These are phyloP conservation scores for Aschersonia sp. DNA, from an alignment of 2,329 filamentous ascomycete genomes.

Conservation along the genomic window DNA sequence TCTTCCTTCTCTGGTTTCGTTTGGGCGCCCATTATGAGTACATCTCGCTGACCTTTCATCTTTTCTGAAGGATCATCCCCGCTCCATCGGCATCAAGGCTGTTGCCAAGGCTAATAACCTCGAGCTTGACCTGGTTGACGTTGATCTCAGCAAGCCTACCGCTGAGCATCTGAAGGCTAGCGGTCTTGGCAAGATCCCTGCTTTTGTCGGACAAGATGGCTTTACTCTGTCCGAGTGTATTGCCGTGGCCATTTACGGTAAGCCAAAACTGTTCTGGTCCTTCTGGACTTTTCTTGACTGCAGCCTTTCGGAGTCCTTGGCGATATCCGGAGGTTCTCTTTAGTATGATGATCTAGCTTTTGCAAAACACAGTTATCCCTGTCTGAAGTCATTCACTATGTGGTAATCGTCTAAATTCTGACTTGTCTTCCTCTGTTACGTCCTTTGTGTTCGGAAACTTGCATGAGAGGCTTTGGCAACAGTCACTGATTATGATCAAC, in stretches of 20 bases:
- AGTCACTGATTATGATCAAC: constrained; percentile 17
- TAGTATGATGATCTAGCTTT: constrained; percentile 58
- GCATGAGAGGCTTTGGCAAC: neutral
- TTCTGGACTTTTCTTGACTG: neutral
- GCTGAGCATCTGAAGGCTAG: constrained; percentile 75
- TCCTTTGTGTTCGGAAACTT: neutral
- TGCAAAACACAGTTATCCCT: constrained; percentile 85
- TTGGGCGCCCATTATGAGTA: constrained; percentile 5
- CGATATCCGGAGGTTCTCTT: constrained; percentile 1
- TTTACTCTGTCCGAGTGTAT: constrained; percentile 81
- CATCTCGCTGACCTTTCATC: neutral
- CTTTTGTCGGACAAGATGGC: constrained; percentile 85
- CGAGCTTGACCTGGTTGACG: constrained; percentile 73
- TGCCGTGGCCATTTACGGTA: constrained; percentile 96
- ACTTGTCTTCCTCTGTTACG: constrained; percentile 20
- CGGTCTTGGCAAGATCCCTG: constrained; percentile 80
- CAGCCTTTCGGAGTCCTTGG: neutral
- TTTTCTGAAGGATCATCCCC: constrained; percentile 60
- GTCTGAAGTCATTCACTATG: constrained; percentile 66
- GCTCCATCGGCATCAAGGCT: constrained; percentile 75
- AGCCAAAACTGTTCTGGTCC: constrained; percentile 20
- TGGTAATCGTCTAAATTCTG: constrained; percentile 88
- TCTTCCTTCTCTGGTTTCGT: constrained; percentile 1
- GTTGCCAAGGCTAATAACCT: constrained; percentile 97
- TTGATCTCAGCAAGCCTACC: constrained; percentile 48